Evolutionary conservation across 768 basidiomycete genomes (phyloP).

Genomic region (Suillus cothurnatus): DNA sequence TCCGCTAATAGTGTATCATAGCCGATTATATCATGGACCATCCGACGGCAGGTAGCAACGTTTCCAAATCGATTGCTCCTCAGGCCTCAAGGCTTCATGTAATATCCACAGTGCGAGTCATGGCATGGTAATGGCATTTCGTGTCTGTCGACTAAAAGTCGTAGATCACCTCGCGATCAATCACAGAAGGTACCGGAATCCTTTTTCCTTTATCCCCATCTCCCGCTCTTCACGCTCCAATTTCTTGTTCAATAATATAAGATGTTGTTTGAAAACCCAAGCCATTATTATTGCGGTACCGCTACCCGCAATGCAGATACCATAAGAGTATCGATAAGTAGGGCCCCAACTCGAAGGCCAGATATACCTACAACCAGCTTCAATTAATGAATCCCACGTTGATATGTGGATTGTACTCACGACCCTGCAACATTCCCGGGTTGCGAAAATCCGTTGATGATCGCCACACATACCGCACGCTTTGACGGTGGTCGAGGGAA

Average conservation of each 20-base stretch:
- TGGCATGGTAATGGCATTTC: not conserved
- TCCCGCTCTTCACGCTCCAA: conserved; percentile 41
- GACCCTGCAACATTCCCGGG: conserved; percentile 85
- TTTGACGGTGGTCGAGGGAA: conserved; percentile 82
- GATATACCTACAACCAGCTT: conserved; percentile 47
- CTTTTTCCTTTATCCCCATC: conserved; percentile 43
- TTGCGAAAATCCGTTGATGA: conserved; percentile 82
- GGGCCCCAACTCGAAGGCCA: conserved; percentile 76
- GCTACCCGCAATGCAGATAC: conserved; percentile 66
- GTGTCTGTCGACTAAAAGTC: not conserved
- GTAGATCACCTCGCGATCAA: conserved; percentile 5
- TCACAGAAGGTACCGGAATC: conserved; percentile 56
- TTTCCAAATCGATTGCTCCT: conserved; percentile 3
- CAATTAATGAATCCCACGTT: conserved; percentile 1
- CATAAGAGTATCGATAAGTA: conserved; percentile 70
- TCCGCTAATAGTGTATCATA: not conserved
- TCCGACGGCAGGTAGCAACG: conserved; percentile 3
- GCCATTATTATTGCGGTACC: conserved; percentile 53
- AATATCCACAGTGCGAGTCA: not conserved
- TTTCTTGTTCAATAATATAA: conserved; percentile 43
- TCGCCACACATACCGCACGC: conserved; percentile 79
- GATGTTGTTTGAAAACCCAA: conserved; percentile 45
- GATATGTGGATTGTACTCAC: conserved; percentile 44
- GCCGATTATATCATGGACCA: not conserved
- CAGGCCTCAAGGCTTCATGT: conserved; percentile 7